These are phyloP conservation scores for Aspergillus sclerotioniger DNA, from an alignment of 495 filamentous ascomycete genomes.

Conservation along the genomic window DNA sequence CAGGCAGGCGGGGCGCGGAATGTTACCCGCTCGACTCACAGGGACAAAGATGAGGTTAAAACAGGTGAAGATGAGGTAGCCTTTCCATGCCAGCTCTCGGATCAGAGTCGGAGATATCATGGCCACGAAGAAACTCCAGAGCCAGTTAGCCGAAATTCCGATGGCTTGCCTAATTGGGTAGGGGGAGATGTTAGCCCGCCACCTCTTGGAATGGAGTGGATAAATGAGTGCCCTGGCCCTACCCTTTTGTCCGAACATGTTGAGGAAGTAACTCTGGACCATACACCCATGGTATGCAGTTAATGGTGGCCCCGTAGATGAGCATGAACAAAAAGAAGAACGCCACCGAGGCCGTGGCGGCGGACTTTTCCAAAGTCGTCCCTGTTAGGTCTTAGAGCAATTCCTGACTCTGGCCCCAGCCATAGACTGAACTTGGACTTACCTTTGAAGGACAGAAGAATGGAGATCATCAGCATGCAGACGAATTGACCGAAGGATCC, in stretches of 20 bases:
- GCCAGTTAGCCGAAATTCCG: slow-evolving; percentile 35
- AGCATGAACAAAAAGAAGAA: slow-evolving; percentile 55
- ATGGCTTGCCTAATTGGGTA: slow-evolving; percentile 25
- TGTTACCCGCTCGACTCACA: slow-evolving; percentile 21
- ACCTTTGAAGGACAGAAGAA: slow-evolving; percentile 43
- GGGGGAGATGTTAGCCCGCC: not conserved
- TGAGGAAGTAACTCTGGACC: slow-evolving; percentile 45
- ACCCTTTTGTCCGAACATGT: slow-evolving; percentile 43
- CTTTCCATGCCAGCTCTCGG: slow-evolving; percentile 51
- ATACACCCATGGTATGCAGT: slow-evolving; percentile 50
- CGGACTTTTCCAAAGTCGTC: slow-evolving; percentile 30
- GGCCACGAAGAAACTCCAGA: slow-evolving; percentile 58
- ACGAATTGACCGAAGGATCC: slow-evolving; percentile 51
- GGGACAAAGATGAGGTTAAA: slow-evolving; percentile 51
- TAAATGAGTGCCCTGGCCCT: slow-evolving; percentile 3
- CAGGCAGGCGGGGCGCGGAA: too few relatives aligned
- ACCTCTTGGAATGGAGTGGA: slow-evolving; percentile 3
- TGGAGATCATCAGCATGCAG: slow-evolving; percentile 54
- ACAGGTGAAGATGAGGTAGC: slow-evolving; percentile 59
- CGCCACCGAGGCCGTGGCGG: slow-evolving; percentile 35
- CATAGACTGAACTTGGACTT: slow-evolving; percentile 8
- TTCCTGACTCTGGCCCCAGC: slow-evolving; percentile 26
- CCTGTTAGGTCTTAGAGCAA: slow-evolving; percentile 13
- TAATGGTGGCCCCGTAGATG: slow-evolving; percentile 47
- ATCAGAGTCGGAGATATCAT: slow-evolving; percentile 58